Evolutionary conservation across 805 yeast species (phyloP).

Genomic region (Kockiozyma suomiensis): DNA sequence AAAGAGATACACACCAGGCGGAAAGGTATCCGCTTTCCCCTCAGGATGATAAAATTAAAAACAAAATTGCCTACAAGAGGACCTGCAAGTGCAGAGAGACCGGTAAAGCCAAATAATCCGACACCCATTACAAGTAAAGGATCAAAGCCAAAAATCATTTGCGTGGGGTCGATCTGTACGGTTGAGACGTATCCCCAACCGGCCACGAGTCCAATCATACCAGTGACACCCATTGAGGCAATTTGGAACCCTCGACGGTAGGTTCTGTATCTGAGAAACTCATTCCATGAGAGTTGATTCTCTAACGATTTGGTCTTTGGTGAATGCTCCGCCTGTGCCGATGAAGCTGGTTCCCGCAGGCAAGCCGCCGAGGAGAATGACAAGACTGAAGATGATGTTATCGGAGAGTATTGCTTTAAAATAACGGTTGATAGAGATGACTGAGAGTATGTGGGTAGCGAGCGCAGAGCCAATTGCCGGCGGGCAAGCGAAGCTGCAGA

Average conservation of each 20-base stretch:
- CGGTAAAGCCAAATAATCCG: slow-evolving; percentile 70
- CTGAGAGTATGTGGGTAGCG: neutral
- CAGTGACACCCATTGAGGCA: slow-evolving; percentile 67
- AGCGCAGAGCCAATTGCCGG: neutral
- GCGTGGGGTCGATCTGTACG: slow-evolving; percentile 84
- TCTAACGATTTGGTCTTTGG: neutral
- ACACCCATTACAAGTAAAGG: slow-evolving; percentile 80
- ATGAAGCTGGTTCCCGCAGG: neutral
- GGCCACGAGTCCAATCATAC: slow-evolving; percentile 61
- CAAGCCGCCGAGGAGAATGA: neutral
- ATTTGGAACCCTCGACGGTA: slow-evolving; percentile 71
- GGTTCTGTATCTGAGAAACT: slow-evolving; percentile 74
- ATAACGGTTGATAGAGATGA: neutral
- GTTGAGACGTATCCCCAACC: slow-evolving; percentile 81
- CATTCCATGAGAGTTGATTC: slow-evolving; percentile 64
- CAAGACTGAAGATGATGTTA: neutral
- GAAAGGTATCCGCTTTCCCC: slow-evolving; percentile 23
- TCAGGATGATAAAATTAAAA: slow-evolving; percentile 48
- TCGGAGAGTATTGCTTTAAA: neutral
- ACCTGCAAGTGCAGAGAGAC: slow-evolving; percentile 78
- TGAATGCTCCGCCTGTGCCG: neutral
- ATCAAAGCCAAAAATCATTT: slow-evolving; percentile 83
- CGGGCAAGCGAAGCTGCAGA: slow-evolving; percentile 3
- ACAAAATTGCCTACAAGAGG: slow-evolving; percentile 76
- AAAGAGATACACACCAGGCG: slow-evolving; percentile 41